Conservation (phyloP, 2,329 filamentous ascomycete genomes). For the Neonectria sp. region DNA sequence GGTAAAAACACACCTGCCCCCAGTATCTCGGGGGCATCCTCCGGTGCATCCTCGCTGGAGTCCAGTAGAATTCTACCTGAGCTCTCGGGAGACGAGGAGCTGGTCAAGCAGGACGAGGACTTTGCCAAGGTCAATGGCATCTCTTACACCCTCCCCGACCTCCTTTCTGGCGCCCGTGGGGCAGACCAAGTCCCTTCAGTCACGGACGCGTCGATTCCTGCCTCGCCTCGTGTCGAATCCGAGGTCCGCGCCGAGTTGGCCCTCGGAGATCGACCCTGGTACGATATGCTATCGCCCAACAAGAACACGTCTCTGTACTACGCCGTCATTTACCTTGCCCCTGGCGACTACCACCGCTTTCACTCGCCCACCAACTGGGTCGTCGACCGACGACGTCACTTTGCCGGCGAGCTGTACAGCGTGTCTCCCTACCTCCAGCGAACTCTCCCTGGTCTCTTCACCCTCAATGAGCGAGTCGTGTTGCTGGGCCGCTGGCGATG, state of each 20-base stretch:
- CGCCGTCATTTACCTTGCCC: constrained; percentile 94
- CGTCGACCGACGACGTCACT: constrained; percentile 94
- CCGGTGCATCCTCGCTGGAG: constrained; percentile 41
- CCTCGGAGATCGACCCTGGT: constrained; percentile 79
- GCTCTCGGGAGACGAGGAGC: constrained; percentile 69
- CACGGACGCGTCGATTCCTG: constrained; percentile 80
- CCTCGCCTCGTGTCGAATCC: constrained; percentile 79
- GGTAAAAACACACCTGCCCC: constrained; percentile 74
- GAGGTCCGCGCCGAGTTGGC: constrained; percentile 90
- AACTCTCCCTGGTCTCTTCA: constrained; percentile 94
- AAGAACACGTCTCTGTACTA: constrained; percentile 87
- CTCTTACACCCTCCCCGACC: constrained; percentile 89
- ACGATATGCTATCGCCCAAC: constrained; percentile 73
- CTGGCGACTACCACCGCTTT: constrained; percentile 98
- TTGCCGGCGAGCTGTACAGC: constrained; percentile 94
- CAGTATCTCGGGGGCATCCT: constrained; percentile 63
- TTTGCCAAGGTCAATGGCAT: constrained; percentile 97
- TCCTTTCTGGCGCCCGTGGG: constrained; percentile 80
- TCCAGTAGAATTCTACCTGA: constrained; percentile 46
- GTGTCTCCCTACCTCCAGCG: constrained; percentile 96
- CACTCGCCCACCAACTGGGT: constrained; percentile 97
- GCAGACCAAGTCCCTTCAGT: constrained; percentile 63
- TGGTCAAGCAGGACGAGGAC: constrained; percentile 87
- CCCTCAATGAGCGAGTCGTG: constrained; percentile 95
- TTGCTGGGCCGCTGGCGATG: constrained; percentile 95